Evolutionary conservation across 306 rosid genomes (phyloP).

Genomic region (Prunus salicina): DNA sequence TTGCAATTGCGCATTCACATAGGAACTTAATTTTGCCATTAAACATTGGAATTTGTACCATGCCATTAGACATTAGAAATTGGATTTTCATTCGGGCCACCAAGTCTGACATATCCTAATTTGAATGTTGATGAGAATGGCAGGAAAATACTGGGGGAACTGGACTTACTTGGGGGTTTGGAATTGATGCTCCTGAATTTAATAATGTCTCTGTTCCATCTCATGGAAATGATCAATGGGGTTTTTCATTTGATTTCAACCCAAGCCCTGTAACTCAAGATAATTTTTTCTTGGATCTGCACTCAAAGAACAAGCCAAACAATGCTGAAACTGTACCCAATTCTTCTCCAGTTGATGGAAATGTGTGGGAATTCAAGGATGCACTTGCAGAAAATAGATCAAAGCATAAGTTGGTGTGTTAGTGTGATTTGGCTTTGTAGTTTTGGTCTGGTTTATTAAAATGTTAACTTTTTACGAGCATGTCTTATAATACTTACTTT

Average conservation of each 20-base stretch:
- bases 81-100: conserved; percentile 5
- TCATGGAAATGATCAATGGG: conserved; percentile 40
- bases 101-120: conserved; percentile 26
- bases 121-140: conserved; percentile 42
- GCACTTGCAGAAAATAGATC: conserved; percentile 41
- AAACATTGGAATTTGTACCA: background rate
- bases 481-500: conserved; percentile 20
- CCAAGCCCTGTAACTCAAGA: conserved; percentile 29
- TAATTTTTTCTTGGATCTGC: conserved; percentile 21
- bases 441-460: background rate
- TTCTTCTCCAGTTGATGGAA: conserved; percentile 18
- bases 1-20: background rate
- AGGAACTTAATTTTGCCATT: background rate
- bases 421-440: conserved; percentile 18
- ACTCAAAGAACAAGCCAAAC: conserved; percentile 28
- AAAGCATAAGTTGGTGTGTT: conserved; percentile 49
- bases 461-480: conserved; percentile 10
- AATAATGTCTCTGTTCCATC: conserved; percentile 36
- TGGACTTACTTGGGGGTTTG: conserved; percentile 22
- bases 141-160: conserved; percentile 26
- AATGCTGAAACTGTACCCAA: conserved; percentile 23
- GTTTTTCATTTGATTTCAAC: conserved; percentile 49
- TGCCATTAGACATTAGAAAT: background rate
- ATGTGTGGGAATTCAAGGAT: conserved; percentile 45
- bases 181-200: conserved; percentile 28